phyloP scores from a whole-genome alignment of 1,284 basidiomycete genomes.

The Rhodofomes roseus region DNA sequence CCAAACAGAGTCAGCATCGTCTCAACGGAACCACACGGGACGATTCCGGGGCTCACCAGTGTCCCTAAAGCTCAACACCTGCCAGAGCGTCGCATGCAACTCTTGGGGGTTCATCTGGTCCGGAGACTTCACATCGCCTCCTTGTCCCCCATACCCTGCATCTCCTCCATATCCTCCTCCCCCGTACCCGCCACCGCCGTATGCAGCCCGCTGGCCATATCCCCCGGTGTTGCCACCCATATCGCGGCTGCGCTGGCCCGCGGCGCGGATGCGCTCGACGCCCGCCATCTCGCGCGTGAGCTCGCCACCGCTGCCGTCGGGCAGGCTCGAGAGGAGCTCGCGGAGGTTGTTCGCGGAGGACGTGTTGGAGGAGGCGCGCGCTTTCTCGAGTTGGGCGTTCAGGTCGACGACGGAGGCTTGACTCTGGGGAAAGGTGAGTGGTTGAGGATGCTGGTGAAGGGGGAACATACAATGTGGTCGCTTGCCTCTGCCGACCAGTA shows the following conservation, averaged over 20 bases:
- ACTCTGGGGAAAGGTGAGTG: constrained; percentile 26
- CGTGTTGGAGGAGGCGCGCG: constrained; percentile 50
- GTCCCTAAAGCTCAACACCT: constrained; percentile 85
- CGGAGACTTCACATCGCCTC: constrained; percentile 55
- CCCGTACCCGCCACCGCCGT: background rate
- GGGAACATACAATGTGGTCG: constrained; percentile 59
- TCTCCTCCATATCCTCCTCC: background rate
- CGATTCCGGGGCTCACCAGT: constrained; percentile 20
- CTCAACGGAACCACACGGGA: background rate
- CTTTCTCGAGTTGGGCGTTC: constrained; percentile 74
- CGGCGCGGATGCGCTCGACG: constrained; percentile 66
- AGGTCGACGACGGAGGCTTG: constrained; percentile 83
- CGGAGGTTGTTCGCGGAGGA: constrained; percentile 44
- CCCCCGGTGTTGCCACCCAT: background rate
- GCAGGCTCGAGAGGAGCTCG: constrained; percentile 54
- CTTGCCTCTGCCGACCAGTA: constrained; percentile 54
- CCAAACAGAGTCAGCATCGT: background rate
- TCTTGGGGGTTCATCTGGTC: constrained; percentile 88
- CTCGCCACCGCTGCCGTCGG: constrained; percentile 54
- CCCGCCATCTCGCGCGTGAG: constrained; percentile 75
- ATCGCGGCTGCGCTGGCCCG: background rate
- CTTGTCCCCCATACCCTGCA: constrained; percentile 34
- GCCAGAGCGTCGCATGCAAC: constrained; percentile 80
- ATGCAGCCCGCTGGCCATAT: background rate
- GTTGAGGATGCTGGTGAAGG: background rate